Percentiles rank a stretch among this genome's conserved stretches.
phyloP scores from a whole-genome alignment of 2,329 filamentous ascomycete species.

The Raffaelea ambrosiae region DNA sequence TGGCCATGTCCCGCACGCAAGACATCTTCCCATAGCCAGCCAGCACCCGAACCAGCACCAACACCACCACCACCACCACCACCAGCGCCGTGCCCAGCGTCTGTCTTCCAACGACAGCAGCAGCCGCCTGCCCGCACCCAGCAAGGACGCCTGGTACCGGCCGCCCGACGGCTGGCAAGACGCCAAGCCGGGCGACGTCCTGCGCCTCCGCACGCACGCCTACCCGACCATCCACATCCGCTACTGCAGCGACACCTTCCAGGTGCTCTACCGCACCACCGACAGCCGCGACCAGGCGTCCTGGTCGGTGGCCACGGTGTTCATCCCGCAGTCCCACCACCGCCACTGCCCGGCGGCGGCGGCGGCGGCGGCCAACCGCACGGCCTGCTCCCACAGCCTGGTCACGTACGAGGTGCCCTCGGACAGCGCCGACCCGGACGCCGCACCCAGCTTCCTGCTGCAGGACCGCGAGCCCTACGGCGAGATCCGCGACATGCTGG shows the following conservation, averaged over 20 bases:
- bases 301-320: conserved; percentile 27
- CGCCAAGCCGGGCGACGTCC: conserved; percentile 7
- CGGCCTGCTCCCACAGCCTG: conserved; percentile 9
- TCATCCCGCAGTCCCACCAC: conserved; percentile 15
- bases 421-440: conserved; percentile 28
- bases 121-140: conserved; percentile 10
- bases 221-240: conserved; percentile 13
- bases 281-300: conserved; percentile 22
- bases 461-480: conserved; percentile 13
- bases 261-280: conserved; percentile 24
- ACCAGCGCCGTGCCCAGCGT: too few species aligned
- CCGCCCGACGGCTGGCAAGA: conserved; percentile 10
- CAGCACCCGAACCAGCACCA: too few species aligned
- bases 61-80: too few species aligned
- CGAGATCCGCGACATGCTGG: conserved; percentile 26
- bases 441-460: conserved; percentile 23
- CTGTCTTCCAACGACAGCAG: background rate
- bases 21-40: too few species aligned
- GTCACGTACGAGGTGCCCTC: conserved; percentile 31
- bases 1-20: too few species aligned
- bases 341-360: too few species aligned
- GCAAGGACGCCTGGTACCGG: conserved; percentile 13
- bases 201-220: conserved; percentile 10
- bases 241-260: conserved; percentile 3
- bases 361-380: background rate